These are phyloP conservation scores for Epicoccum nigrum DNA, from an alignment of 2,329 filamentous ascomycete genomes.

Conservation along the genomic window DNA sequence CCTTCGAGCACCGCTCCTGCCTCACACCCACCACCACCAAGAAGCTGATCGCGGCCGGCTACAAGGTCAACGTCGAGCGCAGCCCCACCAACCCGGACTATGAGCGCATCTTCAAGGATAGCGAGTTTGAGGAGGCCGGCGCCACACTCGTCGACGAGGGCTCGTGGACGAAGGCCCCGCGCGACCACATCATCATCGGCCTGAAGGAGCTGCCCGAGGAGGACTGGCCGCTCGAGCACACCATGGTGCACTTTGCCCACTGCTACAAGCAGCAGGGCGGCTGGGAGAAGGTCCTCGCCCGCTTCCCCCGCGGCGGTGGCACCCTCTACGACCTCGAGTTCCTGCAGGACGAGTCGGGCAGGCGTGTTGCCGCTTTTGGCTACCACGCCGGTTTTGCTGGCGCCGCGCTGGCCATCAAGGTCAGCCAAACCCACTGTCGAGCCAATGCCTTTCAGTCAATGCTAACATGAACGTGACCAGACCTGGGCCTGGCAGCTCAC, in stretches of 20 bases:
- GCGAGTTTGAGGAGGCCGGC: conserved; percentile 48
- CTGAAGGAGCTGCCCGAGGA: conserved; percentile 51
- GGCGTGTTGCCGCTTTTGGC: conserved; percentile 74
- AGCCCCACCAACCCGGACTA: conserved; percentile 46
- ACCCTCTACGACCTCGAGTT: conserved; percentile 88
- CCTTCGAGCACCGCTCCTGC: conserved; percentile 49
- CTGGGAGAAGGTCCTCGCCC: conserved; percentile 79
- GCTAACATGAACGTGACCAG: conserved; percentile 53
- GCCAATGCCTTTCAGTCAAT: neutral
- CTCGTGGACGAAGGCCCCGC: conserved; percentile 47
- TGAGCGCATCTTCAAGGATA: conserved; percentile 51
- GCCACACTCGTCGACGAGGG: conserved; percentile 47
- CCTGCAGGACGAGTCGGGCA: conserved; percentile 72
- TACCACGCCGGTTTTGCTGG: conserved; percentile 56
- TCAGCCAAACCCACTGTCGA: conserved; percentile 2
- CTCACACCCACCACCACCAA: conserved; percentile 49
- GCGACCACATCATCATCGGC: conserved; percentile 50
- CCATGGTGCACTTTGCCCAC: conserved; percentile 51
- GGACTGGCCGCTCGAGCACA: conserved; percentile 48
- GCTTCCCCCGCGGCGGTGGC: conserved; percentile 78
- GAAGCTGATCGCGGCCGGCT: conserved; percentile 50
- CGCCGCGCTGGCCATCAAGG: conserved; percentile 54
- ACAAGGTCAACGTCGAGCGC: conserved; percentile 49
- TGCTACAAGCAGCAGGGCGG: conserved; percentile 53
- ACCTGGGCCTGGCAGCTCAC: conserved; percentile 83